phyloP scores from a whole-genome alignment of 169 alveolate species.

The Eimeria falciformis region DNA sequence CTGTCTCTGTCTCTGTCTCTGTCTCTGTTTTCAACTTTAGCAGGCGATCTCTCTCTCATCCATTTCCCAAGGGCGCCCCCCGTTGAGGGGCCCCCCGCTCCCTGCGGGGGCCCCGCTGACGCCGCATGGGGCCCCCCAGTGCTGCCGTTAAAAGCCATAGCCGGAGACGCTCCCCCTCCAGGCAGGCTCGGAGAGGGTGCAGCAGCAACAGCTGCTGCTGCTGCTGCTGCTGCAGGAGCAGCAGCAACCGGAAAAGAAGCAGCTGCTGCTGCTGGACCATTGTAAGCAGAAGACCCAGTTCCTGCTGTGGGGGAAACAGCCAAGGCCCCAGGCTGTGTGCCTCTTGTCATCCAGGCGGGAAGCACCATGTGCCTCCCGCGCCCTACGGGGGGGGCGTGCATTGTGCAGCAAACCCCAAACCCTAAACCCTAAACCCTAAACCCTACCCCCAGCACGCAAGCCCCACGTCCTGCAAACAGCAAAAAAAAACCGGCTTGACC shows the following conservation, averaged over 20 bases:
- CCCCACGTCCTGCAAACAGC: neutral
- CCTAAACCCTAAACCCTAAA: conserved; percentile 24
- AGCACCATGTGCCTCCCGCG: conserved; percentile 74
- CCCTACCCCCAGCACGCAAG: neutral
- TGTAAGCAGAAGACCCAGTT: conserved; percentile 4
- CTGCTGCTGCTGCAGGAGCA: conserved; percentile 1
- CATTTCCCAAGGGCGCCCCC: conserved; percentile 7
- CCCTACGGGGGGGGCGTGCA: conserved; percentile 35
- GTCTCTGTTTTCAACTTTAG: neutral
- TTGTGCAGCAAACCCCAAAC: neutral
- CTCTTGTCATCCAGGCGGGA: conserved; percentile 71
- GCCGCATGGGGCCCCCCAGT: neutral
- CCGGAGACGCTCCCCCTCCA: neutral
- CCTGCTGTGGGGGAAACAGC: conserved; percentile 10
- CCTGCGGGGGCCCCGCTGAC: no score
- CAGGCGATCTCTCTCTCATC: neutral
- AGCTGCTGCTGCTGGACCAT: neutral
- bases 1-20: neutral
- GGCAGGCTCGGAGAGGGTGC: conserved; percentile 6
- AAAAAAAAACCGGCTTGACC: no score
- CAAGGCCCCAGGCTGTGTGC: neutral
- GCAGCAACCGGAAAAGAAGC: neutral
- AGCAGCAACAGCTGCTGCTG: neutral
- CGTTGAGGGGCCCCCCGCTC: neutral
- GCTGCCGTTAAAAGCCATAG: neutral